phyloP scores from a whole-genome alignment of 1,284 basidiomycete species.

The Marasmius fiardii region DNA sequence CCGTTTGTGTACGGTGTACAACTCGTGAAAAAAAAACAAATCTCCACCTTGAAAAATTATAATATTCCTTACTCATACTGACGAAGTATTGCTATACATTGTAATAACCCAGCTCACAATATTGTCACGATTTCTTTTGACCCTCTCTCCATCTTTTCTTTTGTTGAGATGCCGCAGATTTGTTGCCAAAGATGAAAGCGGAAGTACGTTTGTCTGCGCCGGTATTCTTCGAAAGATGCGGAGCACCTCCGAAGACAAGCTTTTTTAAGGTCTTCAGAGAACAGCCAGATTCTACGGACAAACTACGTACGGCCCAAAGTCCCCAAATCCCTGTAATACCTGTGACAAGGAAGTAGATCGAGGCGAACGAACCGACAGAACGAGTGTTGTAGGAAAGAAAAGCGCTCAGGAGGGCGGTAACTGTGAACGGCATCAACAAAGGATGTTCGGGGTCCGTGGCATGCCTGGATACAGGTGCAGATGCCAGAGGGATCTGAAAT shows the following conservation, averaged over 20 bases:
- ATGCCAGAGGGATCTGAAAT: conserved; percentile 40
- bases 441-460: conserved; percentile 44
- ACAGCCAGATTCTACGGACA: conserved; percentile 1
- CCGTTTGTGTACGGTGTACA: conserved; percentile 48
- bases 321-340: conserved; percentile 60
- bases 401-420: conserved; percentile 48
- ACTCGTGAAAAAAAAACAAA: not conserved
- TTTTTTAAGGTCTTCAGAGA: conserved; percentile 24
- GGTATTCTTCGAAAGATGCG: conserved; percentile 61
- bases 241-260: conserved; percentile 62
- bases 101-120: not conserved
- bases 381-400: conserved; percentile 65
- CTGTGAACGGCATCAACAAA: conserved; percentile 55
- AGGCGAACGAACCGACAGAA: conserved; percentile 53
- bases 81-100: not conserved
- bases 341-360: conserved; percentile 46
- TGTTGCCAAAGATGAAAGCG: conserved; percentile 74
- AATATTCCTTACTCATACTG: not conserved
- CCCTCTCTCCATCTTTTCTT: conserved; percentile 64
- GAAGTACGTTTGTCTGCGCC: conserved; percentile 81
- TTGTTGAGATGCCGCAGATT: conserved; percentile 62
- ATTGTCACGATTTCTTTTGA: conserved; percentile 24
- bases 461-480: conserved; percentile 20
- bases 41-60: not conserved
- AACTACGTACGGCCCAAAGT: conserved; percentile 60